Evolutionary conservation across 139 green algal species (phyloP).

Genomic region (Picochlorum sp.): DNA sequence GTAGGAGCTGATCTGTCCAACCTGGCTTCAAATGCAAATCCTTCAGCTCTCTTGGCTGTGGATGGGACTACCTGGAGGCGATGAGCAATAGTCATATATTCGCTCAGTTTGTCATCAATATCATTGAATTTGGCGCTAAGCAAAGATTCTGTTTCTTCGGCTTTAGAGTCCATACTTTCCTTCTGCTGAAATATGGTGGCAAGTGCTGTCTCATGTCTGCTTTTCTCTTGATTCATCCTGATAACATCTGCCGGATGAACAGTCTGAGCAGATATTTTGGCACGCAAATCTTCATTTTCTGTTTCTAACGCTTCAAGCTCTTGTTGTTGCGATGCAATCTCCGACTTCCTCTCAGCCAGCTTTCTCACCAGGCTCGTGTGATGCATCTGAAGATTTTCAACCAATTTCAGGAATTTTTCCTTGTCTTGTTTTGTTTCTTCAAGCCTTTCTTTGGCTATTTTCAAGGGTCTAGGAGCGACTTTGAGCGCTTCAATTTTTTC

Average conservation of each 20-base stretch:
- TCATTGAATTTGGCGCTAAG: conserved; percentile 28
- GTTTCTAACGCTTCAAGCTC: conserved; percentile 22
- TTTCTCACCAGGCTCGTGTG: conserved; percentile 45
- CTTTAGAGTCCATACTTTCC: conserved; percentile 51
- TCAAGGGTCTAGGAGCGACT: conserved; percentile 45
- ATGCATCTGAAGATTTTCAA: conserved; percentile 44
- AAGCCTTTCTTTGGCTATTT: conserved; percentile 26
- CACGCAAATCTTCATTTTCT: conserved; percentile 45
- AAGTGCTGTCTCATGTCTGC: conserved; percentile 55
- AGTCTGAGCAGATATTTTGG: conserved; percentile 45
- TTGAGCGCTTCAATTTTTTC: conserved; percentile 39
- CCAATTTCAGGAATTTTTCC: conserved; percentile 53
- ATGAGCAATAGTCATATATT: conserved; percentile 59
- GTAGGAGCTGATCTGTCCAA: conserved; percentile 37
- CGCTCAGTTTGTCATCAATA: conserved; percentile 35
- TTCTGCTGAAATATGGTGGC: conserved; percentile 21
- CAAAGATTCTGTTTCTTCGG: conserved; percentile 49
- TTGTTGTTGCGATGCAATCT: conserved; percentile 28
- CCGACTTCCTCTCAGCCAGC: conserved; percentile 44
- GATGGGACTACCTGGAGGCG: conserved; percentile 67
- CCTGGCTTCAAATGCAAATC: conserved; percentile 58
- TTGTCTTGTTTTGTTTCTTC: conserved; percentile 32
- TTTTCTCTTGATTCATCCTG: conserved; percentile 63
- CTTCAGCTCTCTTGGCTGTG: conserved; percentile 69
- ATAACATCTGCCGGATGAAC: conserved; percentile 62